Percentiles rank a stretch among this genome's conserved stretches.
These are phyloP conservation scores for Lithohypha guttulata DNA, from an alignment of 2,329 filamentous ascomycete species.

Conservation along the genomic window DNA sequence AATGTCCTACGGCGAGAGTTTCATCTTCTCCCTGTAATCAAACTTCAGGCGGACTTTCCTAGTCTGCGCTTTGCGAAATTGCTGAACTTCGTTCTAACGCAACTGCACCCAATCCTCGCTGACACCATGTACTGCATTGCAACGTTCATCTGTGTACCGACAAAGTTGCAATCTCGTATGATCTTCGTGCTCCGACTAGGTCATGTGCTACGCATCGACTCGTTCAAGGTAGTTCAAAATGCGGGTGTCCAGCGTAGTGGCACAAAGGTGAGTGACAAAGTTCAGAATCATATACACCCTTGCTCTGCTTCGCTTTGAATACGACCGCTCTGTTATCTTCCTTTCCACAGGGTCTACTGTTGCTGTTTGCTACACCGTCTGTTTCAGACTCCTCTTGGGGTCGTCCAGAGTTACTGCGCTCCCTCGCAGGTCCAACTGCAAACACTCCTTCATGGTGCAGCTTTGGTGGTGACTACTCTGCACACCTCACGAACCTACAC, in stretches of 20 bases:
- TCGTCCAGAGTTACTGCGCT: not conserved
- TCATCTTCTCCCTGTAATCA: not conserved
- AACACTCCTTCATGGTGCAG: constrained; percentile 2
- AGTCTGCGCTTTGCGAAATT: constrained; percentile 1
- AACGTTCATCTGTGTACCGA: not conserved
- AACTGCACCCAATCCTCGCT: constrained; percentile 6
- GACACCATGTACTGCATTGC: constrained; percentile 1
- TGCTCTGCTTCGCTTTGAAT: not conserved
- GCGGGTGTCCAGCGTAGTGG: not conserved
- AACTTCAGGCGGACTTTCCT: not conserved
- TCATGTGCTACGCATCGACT: not conserved
- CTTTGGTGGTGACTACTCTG: constrained; percentile 1
- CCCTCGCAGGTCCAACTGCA: constrained; percentile 7
- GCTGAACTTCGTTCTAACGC: not conserved
- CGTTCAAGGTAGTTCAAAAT: not conserved
- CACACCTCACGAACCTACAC: not conserved
- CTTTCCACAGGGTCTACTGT: not conserved
- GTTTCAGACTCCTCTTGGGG: constrained; percentile 8
- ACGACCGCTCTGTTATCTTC: not conserved
- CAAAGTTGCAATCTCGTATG: constrained; percentile 1
- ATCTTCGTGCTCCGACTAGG: not conserved
- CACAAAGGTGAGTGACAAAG: not conserved
- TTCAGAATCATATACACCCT: constrained; percentile 2
- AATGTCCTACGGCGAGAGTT: not conserved
- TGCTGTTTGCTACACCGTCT: constrained; percentile 3